Evolutionary conservation across 106 monocot species (phyloP).

Genomic region (Allium sativum): DNA sequence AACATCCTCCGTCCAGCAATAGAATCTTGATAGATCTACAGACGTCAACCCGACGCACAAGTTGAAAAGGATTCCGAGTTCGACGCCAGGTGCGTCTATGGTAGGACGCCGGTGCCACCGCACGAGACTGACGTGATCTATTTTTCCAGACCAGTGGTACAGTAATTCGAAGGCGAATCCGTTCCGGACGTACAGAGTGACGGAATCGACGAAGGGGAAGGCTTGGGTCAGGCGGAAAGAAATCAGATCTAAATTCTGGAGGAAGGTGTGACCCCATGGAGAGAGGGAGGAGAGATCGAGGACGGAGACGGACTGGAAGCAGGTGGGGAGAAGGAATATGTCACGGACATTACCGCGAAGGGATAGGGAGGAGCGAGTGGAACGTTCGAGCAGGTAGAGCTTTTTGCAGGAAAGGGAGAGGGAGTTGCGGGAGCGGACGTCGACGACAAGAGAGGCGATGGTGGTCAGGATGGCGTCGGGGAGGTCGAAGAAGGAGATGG

Average conservation of each 20-base stretch:
- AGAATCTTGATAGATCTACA: constrained; percentile 77
- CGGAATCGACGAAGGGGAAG: constrained; percentile 47
- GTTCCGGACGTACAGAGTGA: constrained; percentile 61
- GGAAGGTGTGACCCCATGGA: constrained; percentile 55
- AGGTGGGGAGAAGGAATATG: constrained; percentile 50
- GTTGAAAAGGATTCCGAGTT: constrained; percentile 41
- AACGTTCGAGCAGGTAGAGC: constrained; percentile 47
- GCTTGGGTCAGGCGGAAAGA: constrained; percentile 28
- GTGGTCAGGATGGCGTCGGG: constrained; percentile 57
- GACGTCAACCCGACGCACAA: constrained; percentile 24
- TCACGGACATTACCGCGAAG: constrained; percentile 73
- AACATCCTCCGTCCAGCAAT: constrained; percentile 94
- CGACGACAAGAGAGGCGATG: constrained; percentile 34
- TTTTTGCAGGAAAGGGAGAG: constrained; percentile 47
- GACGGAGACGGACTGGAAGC: constrained; percentile 50
- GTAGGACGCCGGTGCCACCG: constrained; percentile 82
- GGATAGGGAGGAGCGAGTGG: constrained; percentile 55
- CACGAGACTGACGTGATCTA: constrained; percentile 51
- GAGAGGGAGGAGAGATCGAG: constrained; percentile 91
- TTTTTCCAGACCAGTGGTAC: constrained; percentile 29
- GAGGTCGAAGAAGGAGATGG: constrained; percentile 38
- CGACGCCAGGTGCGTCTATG: constrained; percentile 26
- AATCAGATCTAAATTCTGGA: constrained; percentile 8
- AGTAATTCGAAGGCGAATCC: constrained; percentile 30
- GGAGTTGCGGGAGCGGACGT: constrained; percentile 55